Percentiles rank a stretch among this genome's conserved stretches.
phyloP scores from a whole-genome alignment of 1,139 yeast genomes.

The Nematodospora anomalae region DNA sequence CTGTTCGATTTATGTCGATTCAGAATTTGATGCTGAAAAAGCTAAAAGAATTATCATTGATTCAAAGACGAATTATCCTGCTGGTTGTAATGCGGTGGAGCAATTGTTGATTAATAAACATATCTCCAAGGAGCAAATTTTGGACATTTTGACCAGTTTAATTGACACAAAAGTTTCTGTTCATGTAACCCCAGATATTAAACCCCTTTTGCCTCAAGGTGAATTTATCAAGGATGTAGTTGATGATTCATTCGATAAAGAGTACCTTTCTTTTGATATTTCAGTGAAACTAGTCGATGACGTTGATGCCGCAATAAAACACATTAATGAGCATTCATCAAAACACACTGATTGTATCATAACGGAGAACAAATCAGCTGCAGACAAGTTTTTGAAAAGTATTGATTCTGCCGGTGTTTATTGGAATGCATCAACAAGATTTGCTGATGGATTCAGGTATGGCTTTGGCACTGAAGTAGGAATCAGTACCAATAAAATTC shows the following conservation, averaged over 20 bases:
- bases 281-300: conserved; percentile 65
- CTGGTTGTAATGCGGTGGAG: conserved; percentile 97
- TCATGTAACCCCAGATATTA: conserved; percentile 62
- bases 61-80: conserved; percentile 94
- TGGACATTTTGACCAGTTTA: conserved; percentile 48
- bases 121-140: conserved; percentile 41
- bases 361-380: conserved; percentile 67
- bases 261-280: conserved; percentile 78
- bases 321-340: conserved; percentile 88
- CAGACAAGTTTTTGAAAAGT: conserved; percentile 77
- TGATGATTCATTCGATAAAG: conserved; percentile 70
- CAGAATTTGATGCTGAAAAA: conserved; percentile 70
- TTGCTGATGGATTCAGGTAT: conserved; percentile 97
- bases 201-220: conserved; percentile 18
- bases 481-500: conserved; percentile 92
- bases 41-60: conserved; percentile 77
- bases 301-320: conserved; percentile 70
- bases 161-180: conserved; percentile 67
- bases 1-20: conserved; percentile 83
- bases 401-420: conserved; percentile 97
- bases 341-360: conserved; percentile 94
- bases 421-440: conserved; percentile 96
- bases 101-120: conserved; percentile 68
- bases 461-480: conserved; percentile 99
- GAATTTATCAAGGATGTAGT: conserved; percentile 38